Evolutionary conservation across 176 grass and related monocot species (phyloP), one percentile per base, ranked within the genome.

Genomic region (Triticum dicoccoides): DNA sequence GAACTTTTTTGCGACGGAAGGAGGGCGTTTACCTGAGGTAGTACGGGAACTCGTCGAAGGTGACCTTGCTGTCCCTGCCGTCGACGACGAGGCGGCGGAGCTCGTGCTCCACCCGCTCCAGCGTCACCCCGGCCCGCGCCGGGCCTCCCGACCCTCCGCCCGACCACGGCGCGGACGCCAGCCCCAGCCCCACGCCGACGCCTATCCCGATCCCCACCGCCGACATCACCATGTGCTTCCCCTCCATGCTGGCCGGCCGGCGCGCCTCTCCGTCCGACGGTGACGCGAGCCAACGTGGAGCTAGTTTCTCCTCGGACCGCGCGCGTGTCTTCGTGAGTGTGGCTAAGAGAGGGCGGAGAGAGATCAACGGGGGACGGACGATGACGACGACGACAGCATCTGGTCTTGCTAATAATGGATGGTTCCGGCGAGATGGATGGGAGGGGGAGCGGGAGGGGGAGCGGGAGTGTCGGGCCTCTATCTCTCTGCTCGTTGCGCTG

Each of bases 1-100:
- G 44, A 4, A 13, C 44, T 3, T 47, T 69, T n/a, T 33, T 34
- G 30, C 29, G 51, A 35, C 17, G 14, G 45, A 20, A 51, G 56
- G 61, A 11, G 39, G 5, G 18, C 29, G 6, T 25, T 24, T 76
- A 95, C 95, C 92, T 95, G 85, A 97, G 91, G 82, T 97, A 93
- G 77, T 95, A 97, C 5, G 95, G 95, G 76, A 98, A 98, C 80
- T 95, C 91, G 54, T 98, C 93, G 69, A 98, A 98, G 83, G 93
- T 95, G 86, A 92, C 93, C 86, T 91, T 93, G 82, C 89, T 84
- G 1, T 90, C 86, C 66, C 61, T 68, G 70, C 72, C 89, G 80
- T 98, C 91, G 80, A 69, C 51, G 15, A 95, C 33, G 61, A 91
- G 85, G 70, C 93, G 83, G 20, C 86, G 73, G 71, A 98, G 88